Base-by-base conservation (phyloP, 176 grass and related monocot genomes). In the Cymbopogon citratus region DNA sequence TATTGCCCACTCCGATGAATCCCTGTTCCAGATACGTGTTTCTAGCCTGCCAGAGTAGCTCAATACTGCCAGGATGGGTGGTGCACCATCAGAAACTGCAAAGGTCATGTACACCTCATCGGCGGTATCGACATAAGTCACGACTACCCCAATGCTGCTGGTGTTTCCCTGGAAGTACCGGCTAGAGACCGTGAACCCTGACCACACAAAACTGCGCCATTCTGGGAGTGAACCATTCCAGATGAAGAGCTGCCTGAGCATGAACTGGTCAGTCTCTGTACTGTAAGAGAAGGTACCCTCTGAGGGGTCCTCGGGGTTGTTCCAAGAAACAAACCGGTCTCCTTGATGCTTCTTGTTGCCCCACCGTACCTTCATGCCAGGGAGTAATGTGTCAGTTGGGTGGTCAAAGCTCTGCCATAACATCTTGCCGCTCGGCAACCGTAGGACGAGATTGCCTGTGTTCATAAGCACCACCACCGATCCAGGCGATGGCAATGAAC, bases 361-460 rank as follows among this genome's bases (percentile, higher is more conserved):
- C 10, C 35, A 6, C 24, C 39, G 26, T 0, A 90, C 2, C 79
- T 79, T 79, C 78, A 83, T 82, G 11, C 74, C 79, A 5, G 83
- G 88, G n/a, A 90, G n/a, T 9, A 69, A 2, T 14, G 88, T 83
- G 68, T 90, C 79, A 3, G 67, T 9, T 0, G 78, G 82, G 54
- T 89, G 64, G 28, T 89, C 87, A 29, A 85, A 89, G 69, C 87
- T 89, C 41, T 89, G 46, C 83, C 88, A 90, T 12, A 83, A 4
- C 1, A 43, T 41, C 5, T 4, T 66, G 63, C 74, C 79, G 1
- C 31, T 40, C 6, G 63, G 13, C 18, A 66, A 83, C 8, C 81
- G 43, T 0, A 87, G 11, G 1, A 69, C 25, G 3, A 44, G 41
- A 48, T 48, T 48, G 13, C 45, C 45, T 48, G 45, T 5, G 4